Evolutionary conservation across 1,284 basidiomycete species (phyloP).

Genomic region (Pseudozyma sp.): DNA sequence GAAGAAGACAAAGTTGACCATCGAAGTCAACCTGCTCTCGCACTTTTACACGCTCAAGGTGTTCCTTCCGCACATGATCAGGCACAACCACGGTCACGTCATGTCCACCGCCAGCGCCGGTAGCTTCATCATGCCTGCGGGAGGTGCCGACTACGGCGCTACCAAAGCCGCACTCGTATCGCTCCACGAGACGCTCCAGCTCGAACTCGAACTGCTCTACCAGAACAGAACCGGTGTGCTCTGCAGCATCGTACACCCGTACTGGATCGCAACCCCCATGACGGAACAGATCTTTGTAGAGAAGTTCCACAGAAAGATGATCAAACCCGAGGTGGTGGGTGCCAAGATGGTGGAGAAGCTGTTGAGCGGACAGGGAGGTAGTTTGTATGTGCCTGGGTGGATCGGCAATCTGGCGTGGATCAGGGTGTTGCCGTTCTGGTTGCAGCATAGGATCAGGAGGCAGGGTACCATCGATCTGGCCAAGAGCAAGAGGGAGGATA

Average conservation of each 20-base stretch:
- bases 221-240: conserved; percentile 46
- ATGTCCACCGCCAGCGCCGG: conserved; percentile 58
- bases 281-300: conserved; percentile 5
- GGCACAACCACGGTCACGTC: conserved; percentile 64
- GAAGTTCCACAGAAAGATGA: conserved; percentile 22
- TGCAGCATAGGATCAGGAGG: conserved; percentile 27
- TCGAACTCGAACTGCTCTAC: conserved; percentile 60
- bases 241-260: conserved; percentile 31
- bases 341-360: conserved; percentile 30
- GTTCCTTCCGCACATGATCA: conserved; percentile 64
- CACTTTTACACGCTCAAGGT: conserved; percentile 61
- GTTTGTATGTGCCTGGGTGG: conserved; percentile 40
- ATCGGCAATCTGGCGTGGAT: conserved; percentile 31
- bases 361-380: conserved; percentile 35
- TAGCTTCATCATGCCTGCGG: conserved; percentile 59
- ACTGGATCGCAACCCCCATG: conserved; percentile 29
- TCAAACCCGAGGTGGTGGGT: conserved; percentile 17
- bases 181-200: conserved; percentile 61
- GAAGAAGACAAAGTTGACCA: conserved; percentile 46
- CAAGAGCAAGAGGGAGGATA: conserved; percentile 7
- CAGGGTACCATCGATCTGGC: conserved; percentile 20
- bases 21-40: conserved; percentile 62
- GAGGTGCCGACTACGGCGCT: conserved; percentile 59
- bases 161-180: conserved; percentile 61
- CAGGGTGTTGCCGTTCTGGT: conserved; percentile 19